Evolutionary conservation across 2,329 filamentous ascomycete genomes (phyloP).

Genomic region (Cytospora leucostoma): DNA sequence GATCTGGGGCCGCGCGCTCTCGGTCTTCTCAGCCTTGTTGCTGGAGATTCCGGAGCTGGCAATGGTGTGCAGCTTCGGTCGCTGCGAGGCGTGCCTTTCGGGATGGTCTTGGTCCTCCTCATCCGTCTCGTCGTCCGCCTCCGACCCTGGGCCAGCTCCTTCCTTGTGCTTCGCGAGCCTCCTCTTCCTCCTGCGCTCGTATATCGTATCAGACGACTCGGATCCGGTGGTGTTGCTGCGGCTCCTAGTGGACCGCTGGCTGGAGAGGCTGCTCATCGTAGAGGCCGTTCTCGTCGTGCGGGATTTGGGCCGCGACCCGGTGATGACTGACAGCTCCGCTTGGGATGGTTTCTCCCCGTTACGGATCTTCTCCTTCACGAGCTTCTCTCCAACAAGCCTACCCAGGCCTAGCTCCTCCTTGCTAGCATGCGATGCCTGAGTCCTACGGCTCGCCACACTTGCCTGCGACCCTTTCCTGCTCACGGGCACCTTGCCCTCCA

Average conservation of each 20-base stretch:
- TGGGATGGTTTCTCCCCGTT: conserved; percentile 42
- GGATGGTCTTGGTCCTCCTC: conserved; percentile 30
- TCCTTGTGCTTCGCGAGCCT: conserved; percentile 19
- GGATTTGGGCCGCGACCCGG: conserved; percentile 29
- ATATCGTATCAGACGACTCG: conserved; percentile 31
- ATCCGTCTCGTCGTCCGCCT: conserved; percentile 35
- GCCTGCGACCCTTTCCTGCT: conserved; percentile 62
- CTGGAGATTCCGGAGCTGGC: conserved; percentile 42
- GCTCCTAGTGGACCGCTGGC: conserved; percentile 33
- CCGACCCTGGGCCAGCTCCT: conserved; percentile 27
- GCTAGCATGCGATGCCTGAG: conserved; percentile 35
- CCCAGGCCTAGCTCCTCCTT: conserved; percentile 46
- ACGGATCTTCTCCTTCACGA: conserved; percentile 49
- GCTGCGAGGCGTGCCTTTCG: conserved; percentile 41
- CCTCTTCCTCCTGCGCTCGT: conserved; percentile 25
- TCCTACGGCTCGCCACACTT: conserved; percentile 52
- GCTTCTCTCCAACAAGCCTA: conserved; percentile 47
- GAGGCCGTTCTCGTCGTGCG: conserved; percentile 31
- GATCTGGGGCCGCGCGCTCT: conserved; percentile 19
- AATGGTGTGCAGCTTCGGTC: conserved; percentile 51
- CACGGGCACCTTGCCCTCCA: conserved; percentile 81
- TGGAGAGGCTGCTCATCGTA: conserved; percentile 31
- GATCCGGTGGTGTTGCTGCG: conserved; percentile 35
- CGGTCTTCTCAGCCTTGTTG: conserved; percentile 36
- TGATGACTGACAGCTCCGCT: conserved; percentile 31